Evolutionary conservation across 169 alveolate genomes (phyloP).

Genomic region (Plasmodium reichenowi): DNA sequence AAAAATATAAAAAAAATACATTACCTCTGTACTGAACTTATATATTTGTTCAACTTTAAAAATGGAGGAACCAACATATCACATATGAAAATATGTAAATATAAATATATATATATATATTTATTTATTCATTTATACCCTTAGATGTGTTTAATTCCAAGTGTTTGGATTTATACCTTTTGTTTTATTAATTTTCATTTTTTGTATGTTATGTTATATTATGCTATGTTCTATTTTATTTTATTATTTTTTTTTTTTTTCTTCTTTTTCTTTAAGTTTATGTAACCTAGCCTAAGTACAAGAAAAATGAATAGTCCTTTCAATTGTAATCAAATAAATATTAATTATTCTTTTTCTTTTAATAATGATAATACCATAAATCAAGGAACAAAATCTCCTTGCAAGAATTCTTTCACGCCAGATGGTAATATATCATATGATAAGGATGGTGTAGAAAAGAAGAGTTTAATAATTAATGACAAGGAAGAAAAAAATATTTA

Average conservation of each 20-base stretch:
- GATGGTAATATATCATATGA: not conserved
- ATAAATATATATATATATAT: not conserved
- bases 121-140: constrained; percentile 3
- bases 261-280: not conserved
- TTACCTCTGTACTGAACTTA: too few relatives aligned
- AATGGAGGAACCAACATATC: too few relatives aligned
- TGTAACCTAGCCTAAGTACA: not conserved
- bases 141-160: not conserved
- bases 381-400: not conserved
- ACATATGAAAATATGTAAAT: not conserved
- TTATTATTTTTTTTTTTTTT: not conserved
- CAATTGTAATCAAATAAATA: constrained; percentile 17
- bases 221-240: not conserved
- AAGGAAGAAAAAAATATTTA: constrained; percentile 15
- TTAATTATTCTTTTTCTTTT: constrained; percentile 23
- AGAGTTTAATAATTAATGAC: not conserved
- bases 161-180: too few relatives aligned
- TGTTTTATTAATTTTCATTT: not conserved
- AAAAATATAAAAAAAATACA: too few relatives aligned
- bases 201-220: not conserved
- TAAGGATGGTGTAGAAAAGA: constrained; percentile 12
- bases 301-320: constrained; percentile 25
- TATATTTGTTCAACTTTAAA: too few relatives aligned
- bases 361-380: constrained; percentile 5
- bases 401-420: not conserved